Evolutionary conservation across 805 yeast species (phyloP).

Genomic region (Sugiyamaella chiloensis): DNA sequence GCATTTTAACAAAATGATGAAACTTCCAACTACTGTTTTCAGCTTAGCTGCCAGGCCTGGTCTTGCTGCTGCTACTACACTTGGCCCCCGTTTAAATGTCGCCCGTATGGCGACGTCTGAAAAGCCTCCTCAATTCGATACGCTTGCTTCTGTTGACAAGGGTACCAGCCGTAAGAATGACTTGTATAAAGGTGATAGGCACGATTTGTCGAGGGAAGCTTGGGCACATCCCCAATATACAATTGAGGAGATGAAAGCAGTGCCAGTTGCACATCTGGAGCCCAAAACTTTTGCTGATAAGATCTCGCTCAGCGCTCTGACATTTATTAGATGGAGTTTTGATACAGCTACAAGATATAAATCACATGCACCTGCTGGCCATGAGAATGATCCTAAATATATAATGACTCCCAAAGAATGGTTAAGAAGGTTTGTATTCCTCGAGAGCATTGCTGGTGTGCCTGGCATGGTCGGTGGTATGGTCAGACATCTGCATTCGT

Average conservation of each 20-base stretch:
- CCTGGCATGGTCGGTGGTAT: constrained; percentile 78
- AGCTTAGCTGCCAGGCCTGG: neutral
- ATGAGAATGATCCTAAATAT: constrained; percentile 35
- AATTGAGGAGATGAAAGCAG: constrained; percentile 38
- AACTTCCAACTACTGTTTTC: neutral
- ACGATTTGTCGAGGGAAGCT: constrained; percentile 24
- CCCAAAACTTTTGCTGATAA: constrained; percentile 49
- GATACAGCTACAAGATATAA: constrained; percentile 64
- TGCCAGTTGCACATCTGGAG: constrained; percentile 50
- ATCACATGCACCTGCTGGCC: constrained; percentile 45
- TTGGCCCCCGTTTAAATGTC: neutral
- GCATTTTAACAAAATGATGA: neutral
- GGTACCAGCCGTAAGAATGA: constrained; percentile 9
- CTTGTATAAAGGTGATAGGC: constrained; percentile 14
- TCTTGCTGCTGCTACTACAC: neutral
- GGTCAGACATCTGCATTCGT: constrained; percentile 62
- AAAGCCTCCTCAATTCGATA: neutral
- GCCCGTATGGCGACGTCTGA: neutral
- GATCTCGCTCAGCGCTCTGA: constrained; percentile 49
- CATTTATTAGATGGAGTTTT: constrained; percentile 47
- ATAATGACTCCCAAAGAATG: constrained; percentile 62
- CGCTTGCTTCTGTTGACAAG: neutral
- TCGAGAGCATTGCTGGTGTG: constrained; percentile 75
- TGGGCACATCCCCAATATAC: constrained; percentile 46
- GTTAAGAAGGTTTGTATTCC: constrained; percentile 56